Evolutionary conservation across 768 basidiomycete species (phyloP).

Genomic region (Termitomyces eurrhizus): DNA sequence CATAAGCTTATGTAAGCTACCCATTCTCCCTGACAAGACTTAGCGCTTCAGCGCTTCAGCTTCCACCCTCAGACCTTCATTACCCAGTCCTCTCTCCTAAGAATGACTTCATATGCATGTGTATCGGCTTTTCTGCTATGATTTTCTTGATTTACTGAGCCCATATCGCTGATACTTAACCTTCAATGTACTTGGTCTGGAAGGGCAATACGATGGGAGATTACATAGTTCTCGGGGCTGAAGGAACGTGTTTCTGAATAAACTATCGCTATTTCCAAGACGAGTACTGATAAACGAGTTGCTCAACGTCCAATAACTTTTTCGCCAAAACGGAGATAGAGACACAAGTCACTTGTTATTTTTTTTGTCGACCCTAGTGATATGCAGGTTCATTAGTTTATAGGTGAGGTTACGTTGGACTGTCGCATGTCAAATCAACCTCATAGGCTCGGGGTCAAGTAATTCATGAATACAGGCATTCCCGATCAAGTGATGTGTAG

Average conservation of each 20-base stretch:
- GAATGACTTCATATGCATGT: background rate
- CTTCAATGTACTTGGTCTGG: background rate
- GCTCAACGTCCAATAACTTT: background rate
- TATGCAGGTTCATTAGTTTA: background rate
- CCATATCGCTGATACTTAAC: no score
- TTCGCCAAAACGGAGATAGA: background rate
- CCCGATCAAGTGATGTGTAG: no score
- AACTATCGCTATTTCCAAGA: background rate
- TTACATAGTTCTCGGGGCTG: background rate
- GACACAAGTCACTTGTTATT: no score
- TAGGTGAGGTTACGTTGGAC: background rate
- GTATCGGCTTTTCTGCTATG: background rate
- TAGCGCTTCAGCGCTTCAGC: no score
- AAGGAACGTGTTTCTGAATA: background rate
- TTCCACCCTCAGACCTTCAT: background rate
- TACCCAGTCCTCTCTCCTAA: background rate
- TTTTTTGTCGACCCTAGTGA: no score
- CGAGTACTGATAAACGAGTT: background rate
- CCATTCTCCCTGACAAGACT: background rate
- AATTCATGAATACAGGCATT: background rate
- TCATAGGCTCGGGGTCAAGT: background rate
- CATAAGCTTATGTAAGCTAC: conserved; percentile 8
- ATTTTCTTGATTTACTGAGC: no score
- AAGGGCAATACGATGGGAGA: background rate
- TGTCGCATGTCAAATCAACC: background rate